Evolutionary conservation across 768 basidiomycete genomes (phyloP), one percentile per base, ranked within the genome.

Genomic region (Boletus rex-veris): DNA sequence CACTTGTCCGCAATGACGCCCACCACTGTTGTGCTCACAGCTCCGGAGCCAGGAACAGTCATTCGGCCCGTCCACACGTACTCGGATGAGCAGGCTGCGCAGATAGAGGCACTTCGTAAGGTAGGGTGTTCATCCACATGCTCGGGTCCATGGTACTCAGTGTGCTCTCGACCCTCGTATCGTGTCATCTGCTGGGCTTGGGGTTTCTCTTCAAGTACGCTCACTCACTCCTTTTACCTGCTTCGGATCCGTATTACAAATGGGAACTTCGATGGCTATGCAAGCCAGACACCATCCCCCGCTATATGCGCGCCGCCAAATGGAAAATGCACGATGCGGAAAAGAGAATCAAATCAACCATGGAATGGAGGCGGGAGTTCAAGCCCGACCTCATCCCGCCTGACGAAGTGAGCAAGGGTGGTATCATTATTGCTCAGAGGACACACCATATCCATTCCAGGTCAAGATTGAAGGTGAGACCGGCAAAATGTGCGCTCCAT

Each of bases 261-360:
- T 92, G 89, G 88, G 92, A 95, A 69, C 68, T 75, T 18, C 80
- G 85, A 54, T 95, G 91, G 86, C 72, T 95, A 6, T 73, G 76
- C 58, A 82, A 73, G 68, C 78, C 81, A 36, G 90, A 84, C 70
- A 91, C 79, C 58, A 70, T 65, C 58, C 73, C 66, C 64, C 83
- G 92, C 14, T 95, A 93, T 65, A 83, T 91, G 79, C 83, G 92
- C 30, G 90, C 92, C 0, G 80, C 88, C 3, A 93, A 93, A 64
- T 92, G 92, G 90, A 84, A 85, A 64, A 63, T 85, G 33, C 77
- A 79, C 24, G 87, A 95, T 48, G 90, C 81, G 11, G 83, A 92
- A 73, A 84, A 82, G 66, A 77, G 92, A 46, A 84, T 93, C 55
- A 84, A 85, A 65, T 80, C 77, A 0, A 92, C 90, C 0, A 53